Evolutionary conservation across 2,329 filamentous ascomycete species (phyloP), one percentile per base, ranked within the genome.

Genomic region (Calonectria honghensis): DNA sequence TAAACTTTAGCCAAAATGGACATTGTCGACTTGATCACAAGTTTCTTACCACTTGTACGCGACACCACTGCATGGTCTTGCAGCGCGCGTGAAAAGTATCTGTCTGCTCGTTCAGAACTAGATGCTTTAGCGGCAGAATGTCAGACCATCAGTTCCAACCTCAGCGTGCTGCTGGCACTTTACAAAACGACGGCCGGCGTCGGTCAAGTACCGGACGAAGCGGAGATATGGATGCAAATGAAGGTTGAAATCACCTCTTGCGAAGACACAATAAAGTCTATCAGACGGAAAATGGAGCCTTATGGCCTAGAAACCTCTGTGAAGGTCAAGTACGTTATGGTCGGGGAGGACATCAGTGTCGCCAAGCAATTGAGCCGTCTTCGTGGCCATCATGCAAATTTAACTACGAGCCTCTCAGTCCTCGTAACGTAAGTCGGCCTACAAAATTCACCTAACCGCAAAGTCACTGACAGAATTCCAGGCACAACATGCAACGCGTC

Each of bases 151-250:
- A 57, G 7, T 14, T 35, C 52, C 31, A 57, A 32, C 16, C 52
- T 57, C 31, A 35, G 52, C 31, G 31, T 32, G 29, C 29, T 57
- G 20, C 29, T 57, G 16, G 20, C 52, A 11, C 52, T 57, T 57
- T 57, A 31, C 52, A 57, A 32, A 57, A 57, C 52, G 4, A 57
- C 52, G 32, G 18, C 31, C 18, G 11, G 31, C 18, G 20, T 35
- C 29, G 31, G 31, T 35, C 29, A 35, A 32, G 31, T 32, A 13
- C 29, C 18, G 31, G 52, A 57, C 31, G 24, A 57, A 35, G 29
- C 20, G 6, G 52, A 57, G 11, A 57, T 35, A 57, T 57, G 52
- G 29, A 57, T 57, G 31, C 52, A 57, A 57, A 35, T 57, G 31
- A n/a, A 57, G 29, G 31, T 14, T n/a, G 52, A 35, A 35, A 57